Conservation (phyloP, 169 alveolate species). For the Sarcocystis neurona region DNA sequence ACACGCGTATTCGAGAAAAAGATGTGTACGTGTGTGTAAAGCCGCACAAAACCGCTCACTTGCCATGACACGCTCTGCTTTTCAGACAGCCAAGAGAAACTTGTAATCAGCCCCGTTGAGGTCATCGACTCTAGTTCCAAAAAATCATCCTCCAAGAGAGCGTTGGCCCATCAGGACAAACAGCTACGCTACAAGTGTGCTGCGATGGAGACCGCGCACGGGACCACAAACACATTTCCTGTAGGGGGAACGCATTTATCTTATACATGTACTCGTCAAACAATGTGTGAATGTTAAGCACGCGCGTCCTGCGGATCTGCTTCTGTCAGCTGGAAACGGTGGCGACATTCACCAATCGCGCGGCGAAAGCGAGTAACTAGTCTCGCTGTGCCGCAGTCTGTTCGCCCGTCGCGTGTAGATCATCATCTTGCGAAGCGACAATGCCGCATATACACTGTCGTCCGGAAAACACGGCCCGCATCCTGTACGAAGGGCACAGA, state of each 20-base stretch:
- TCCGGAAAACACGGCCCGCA: too few species aligned
- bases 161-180: not conserved
- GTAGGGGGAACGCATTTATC: not conserved
- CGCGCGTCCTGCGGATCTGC: not conserved
- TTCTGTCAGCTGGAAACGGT: not conserved
- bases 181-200: not conserved
- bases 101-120: conserved; percentile 3
- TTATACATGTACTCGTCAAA: not conserved
- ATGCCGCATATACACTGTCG: too few species aligned
- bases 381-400: conserved; percentile 3
- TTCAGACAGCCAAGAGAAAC: conserved; percentile 46
- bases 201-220: not conserved
- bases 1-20: not conserved
- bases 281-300: not conserved
- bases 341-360: conserved; percentile 26
- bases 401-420: conserved; percentile 45
- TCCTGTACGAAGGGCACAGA: too few species aligned
- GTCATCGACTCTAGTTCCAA: conserved; percentile 48
- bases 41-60: not conserved
- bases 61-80: not conserved
- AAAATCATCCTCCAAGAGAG: not conserved
- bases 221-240: not conserved
- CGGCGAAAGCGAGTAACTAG: not conserved
- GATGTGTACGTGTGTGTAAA: not conserved
- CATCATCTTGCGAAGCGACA: too few species aligned